A percentile compares a stretch with the other conserved stretches of the same genome.
phyloP scores from a whole-genome alignment of 2,329 filamentous ascomycete species.

The Neonectria magnoliae region DNA sequence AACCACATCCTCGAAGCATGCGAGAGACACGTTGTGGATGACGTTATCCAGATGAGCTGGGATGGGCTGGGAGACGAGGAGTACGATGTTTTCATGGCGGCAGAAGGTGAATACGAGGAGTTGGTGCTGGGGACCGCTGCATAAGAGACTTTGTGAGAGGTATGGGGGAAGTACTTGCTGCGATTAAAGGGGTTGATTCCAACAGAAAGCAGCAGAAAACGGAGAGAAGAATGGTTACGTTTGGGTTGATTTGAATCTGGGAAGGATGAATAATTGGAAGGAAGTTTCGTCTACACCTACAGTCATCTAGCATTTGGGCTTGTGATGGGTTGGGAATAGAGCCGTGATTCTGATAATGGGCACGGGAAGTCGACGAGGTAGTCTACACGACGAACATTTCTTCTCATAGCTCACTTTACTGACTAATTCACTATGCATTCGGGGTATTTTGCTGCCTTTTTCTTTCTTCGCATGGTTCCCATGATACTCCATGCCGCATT shows the following conservation, averaged over 20 bases:
- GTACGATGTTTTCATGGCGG: neutral
- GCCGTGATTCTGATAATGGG: neutral
- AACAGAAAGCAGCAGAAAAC: no score
- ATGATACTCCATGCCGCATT: neutral
- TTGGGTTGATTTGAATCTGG: neutral
- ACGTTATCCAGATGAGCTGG: neutral
- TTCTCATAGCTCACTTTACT: slow-evolving; percentile 3
- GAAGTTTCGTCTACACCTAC: neutral
- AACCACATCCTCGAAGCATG: neutral
- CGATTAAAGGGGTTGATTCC: neutral
- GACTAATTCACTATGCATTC: slow-evolving; percentile 1
- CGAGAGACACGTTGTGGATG: neutral
- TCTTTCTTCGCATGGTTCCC: neutral
- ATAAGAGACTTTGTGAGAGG: neutral
- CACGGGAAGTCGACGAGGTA: neutral
- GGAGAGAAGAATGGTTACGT: neutral
- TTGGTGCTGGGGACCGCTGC: neutral
- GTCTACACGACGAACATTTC: neutral
- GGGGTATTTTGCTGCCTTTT: slow-evolving; percentile 17
- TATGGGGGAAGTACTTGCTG: neutral
- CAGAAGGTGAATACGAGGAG: slow-evolving; percentile 1
- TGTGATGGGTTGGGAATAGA: neutral
- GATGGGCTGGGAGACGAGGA: neutral
- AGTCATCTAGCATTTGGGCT: neutral
- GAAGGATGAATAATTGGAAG: neutral